Percentiles rank a stretch among this genome's conserved stretches.
Conservation (phyloP, 768 basidiomycete species). For the Antrodiella citrinella region DNA sequence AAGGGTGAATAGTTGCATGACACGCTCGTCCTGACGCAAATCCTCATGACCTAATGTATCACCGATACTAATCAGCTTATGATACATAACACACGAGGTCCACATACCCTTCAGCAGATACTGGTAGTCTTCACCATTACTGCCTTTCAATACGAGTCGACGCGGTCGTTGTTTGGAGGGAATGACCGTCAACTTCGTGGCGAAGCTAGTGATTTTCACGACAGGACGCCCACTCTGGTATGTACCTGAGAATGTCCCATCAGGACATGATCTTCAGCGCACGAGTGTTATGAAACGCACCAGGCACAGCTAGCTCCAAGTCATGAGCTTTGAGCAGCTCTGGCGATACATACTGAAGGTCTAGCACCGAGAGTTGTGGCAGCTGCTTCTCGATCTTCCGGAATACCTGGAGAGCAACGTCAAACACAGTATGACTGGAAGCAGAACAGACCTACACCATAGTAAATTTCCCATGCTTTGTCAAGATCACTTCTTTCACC, state of each 20-base stretch:
- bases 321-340: slow-evolving; percentile 81
- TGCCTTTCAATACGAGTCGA: slow-evolving; percentile 77
- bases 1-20: slow-evolving; percentile 97
- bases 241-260: slow-evolving; percentile 37
- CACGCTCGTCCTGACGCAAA: slow-evolving; percentile 95
- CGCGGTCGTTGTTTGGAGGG: slow-evolving; percentile 95
- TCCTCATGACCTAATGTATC: slow-evolving; percentile 83
- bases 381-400: slow-evolving; percentile 94
- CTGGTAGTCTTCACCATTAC: slow-evolving; percentile 89
- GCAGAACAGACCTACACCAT: slow-evolving; percentile 59
- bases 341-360: slow-evolving; percentile 96
- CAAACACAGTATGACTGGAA: neutral
- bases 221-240: slow-evolving; percentile 85
- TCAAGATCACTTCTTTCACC: slow-evolving; percentile 88
- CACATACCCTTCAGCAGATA: slow-evolving; percentile 81
- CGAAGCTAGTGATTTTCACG: slow-evolving; percentile 76
- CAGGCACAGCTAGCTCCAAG: slow-evolving; percentile 93
- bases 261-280: neutral
- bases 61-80: neutral
- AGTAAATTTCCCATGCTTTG: slow-evolving; percentile 99
- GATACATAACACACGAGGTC: too few species aligned
- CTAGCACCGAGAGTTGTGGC: slow-evolving; percentile 79
- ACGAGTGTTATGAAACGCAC: too few species aligned
- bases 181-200: slow-evolving; percentile 87
- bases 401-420: slow-evolving; percentile 58